A percentile compares a stretch with the other conserved stretches of the same genome.
These are phyloP conservation scores for Rhododendron simsii DNA, from an alignment of 148 eudicot species.

Conservation along the genomic window DNA sequence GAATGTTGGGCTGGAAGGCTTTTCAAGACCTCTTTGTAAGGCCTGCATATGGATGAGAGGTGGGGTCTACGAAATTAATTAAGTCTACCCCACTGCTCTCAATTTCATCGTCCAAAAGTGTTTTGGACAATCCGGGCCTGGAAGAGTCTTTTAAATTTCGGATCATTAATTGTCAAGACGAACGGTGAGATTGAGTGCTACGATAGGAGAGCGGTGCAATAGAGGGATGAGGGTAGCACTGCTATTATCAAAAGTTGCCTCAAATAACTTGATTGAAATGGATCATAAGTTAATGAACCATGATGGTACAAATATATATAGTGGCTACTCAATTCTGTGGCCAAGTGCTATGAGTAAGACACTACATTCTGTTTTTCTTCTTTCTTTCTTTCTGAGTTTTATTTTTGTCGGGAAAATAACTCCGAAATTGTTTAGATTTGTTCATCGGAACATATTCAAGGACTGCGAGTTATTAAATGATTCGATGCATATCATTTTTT, in stretches of 20 bases:
- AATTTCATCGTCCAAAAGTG: too few relatives aligned
- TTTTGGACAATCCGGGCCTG: too few relatives aligned
- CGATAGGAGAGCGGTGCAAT: too few relatives aligned
- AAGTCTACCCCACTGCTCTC: too few relatives aligned
- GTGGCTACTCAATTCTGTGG: not conserved
- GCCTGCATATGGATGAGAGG: not conserved
- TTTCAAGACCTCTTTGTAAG: not conserved
- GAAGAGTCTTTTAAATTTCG: too few relatives aligned
- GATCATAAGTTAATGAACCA: not conserved
- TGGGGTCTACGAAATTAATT: not conserved
- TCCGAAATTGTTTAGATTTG: not conserved
- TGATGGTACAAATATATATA: not conserved
- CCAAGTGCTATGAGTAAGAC: not conserved
- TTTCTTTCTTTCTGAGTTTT: not conserved
- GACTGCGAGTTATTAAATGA: not conserved
- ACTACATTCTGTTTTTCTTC: not conserved
- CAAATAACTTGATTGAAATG: not conserved
- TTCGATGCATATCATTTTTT: not conserved
- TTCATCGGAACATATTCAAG: not conserved
- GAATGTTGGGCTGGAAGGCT: not conserved
- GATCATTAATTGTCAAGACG: too few relatives aligned
- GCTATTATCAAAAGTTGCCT: too few relatives aligned
- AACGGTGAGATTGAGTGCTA: too few relatives aligned
- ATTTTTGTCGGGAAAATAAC: not conserved
- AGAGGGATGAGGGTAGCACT: too few relatives aligned